Evolutionary conservation across 108 stramenopile genomes (phyloP).

Genomic region (Skeletonema marinoi): DNA sequence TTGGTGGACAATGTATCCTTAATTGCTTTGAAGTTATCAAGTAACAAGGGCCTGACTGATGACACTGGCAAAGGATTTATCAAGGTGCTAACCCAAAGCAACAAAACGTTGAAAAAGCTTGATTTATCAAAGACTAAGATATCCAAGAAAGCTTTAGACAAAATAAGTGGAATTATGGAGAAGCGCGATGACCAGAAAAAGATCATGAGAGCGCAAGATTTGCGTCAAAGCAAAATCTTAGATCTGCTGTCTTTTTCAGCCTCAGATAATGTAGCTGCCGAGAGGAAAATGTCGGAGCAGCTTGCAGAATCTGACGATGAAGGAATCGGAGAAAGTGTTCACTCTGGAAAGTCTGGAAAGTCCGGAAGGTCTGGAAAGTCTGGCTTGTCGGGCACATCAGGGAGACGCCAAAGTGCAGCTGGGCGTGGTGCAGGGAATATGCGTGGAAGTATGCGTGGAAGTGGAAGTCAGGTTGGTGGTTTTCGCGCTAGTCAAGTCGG

Average conservation of each 20-base stretch:
- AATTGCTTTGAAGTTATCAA: slow-evolving; percentile 14
- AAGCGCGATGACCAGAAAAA: neutral
- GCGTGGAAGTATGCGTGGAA: neutral
- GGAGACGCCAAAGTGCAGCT: neutral
- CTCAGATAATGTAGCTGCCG: neutral
- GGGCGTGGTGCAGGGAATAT: neutral
- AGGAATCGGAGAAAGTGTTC: neutral
- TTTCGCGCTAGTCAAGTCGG: neutral
- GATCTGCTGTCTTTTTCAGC: slow-evolving; percentile 18
- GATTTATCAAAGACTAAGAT: slow-evolving; percentile 15
- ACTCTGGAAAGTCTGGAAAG: neutral
- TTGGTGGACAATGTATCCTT: slow-evolving; percentile 30
- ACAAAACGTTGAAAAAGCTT: slow-evolving; percentile 18
- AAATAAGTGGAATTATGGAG: neutral
- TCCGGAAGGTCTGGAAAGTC: neutral
- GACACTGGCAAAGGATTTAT: slow-evolving; percentile 4
- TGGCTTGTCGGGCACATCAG: neutral
- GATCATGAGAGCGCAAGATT: neutral
- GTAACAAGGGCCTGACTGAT: slow-evolving; percentile 23
- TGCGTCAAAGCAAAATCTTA: slow-evolving; percentile 11
- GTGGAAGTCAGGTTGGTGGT: neutral
- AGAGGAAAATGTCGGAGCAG: neutral
- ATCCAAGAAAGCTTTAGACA: slow-evolving; percentile 7
- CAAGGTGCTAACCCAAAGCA: slow-evolving; percentile 7
- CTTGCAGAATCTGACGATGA: neutral